Base-by-base conservation (phyloP, 2,329 filamentous ascomycete species). In the Blastomyces gilchristii region DNA sequence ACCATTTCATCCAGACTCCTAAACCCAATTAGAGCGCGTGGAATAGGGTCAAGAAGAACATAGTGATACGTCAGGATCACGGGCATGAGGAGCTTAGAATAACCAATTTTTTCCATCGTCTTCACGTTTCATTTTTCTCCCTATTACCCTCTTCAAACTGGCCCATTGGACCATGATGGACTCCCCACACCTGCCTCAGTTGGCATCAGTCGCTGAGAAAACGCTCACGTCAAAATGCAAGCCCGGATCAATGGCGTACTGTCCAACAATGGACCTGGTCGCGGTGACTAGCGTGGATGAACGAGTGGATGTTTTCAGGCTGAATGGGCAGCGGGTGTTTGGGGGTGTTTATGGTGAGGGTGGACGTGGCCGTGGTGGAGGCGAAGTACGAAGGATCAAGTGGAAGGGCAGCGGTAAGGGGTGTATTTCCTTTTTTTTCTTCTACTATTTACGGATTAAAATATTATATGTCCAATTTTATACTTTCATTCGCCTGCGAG, bases 201-300 rank as follows among this genome's bases (percentile, higher is more conserved):
- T 78, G 63, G 72, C 72, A 7, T 68, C 73, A 18, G 73, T 78
- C 56, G 73, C 72, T 52, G 76, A 77, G 66, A 77, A 78, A 67
- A 72, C 70, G 59, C 69, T 78, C 49, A 69, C 74, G 41, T 69
- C 72, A 69, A 77, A 75, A 74, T 77, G 75, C 68, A 78, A 79
- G 67, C 65, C 73, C 60, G 71, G 69, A 64, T 70, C 88, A 60
- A 80, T 93, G 43, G 82, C 86, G 34, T 90, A 89, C 75, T 96
- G 91, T 74, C 90, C 92, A 18, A 88, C 87, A 9, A 89, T 96
- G 79, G 90, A 97, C 75, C 81, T 97, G 56, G 81, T 91, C 14
- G 88, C 89, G 14, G 79, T 90, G 14, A 87, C 87, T 16, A 84
- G 82, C n/a, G 80, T 82, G 18, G 83, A 86, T 65, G 85, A 85